These are phyloP conservation scores for Paraurostyla sp. DNA, from an alignment of 73 alveolate genomes.

Conservation along the genomic window DNA sequence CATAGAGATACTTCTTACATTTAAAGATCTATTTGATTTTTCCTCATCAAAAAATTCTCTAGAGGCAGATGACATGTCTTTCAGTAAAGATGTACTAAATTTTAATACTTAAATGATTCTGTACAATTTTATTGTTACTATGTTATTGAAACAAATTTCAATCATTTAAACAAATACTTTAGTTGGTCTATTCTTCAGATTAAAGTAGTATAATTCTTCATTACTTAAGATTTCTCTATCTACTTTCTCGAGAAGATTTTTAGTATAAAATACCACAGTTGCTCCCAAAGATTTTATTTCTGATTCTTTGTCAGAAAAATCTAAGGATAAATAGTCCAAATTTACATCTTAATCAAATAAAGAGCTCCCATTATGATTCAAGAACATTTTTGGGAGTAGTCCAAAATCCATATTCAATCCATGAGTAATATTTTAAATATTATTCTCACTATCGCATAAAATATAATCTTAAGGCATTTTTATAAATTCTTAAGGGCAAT, in stretches of 20 bases:
- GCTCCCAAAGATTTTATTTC: constrained; percentile 1
- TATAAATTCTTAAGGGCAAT: background rate
- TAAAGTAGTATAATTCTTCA: constrained; percentile 26
- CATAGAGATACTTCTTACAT: background rate
- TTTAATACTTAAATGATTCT: too few relatives aligned
- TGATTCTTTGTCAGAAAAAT: constrained; percentile 9
- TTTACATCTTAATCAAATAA: constrained; percentile 24
- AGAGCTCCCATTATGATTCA: background rate
- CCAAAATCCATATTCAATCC: constrained; percentile 32
- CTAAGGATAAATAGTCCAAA: constrained; percentile 30
- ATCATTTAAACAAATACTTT: constrained; percentile 33
- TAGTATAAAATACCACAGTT: background rate
- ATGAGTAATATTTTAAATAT: background rate
- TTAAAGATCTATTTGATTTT: too few relatives aligned
- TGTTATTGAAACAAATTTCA: constrained; percentile 29
- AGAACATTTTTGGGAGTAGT: constrained; percentile 39
- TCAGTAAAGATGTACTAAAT: too few relatives aligned
- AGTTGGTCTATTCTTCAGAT: background rate
- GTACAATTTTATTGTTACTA: too few relatives aligned
- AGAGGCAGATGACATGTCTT: too few relatives aligned
- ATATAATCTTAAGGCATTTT: constrained; percentile 44
- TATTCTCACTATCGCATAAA: constrained; percentile 16
- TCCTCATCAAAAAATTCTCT: too few relatives aligned
- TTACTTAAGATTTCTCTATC: constrained; percentile 37
- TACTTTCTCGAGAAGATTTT: constrained; percentile 15